Evolutionary conservation across 176 grass and related monocot genomes (phyloP).

Genomic region (Zoysia pacifica): DNA sequence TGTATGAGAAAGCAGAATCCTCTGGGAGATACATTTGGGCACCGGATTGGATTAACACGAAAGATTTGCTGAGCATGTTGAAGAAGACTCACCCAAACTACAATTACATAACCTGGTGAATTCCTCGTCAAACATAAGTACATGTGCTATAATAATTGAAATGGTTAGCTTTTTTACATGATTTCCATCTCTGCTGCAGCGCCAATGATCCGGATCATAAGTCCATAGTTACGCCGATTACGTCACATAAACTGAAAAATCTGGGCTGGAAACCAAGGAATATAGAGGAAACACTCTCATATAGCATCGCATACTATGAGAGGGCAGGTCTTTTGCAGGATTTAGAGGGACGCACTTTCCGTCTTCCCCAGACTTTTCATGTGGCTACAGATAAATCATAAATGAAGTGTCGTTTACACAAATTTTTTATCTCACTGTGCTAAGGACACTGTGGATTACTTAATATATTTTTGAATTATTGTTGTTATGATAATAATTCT

Average conservation of each 20-base stretch:
- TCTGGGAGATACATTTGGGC: conserved; percentile 49
- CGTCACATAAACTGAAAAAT: conserved; percentile 41
- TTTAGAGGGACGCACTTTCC: not conserved
- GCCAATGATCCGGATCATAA: not conserved
- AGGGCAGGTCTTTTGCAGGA: conserved; percentile 43
- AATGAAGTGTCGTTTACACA: not conserved
- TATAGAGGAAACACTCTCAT: conserved; percentile 35
- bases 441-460: not conserved
- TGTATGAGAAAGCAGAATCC: conserved; percentile 43
- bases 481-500: too few species aligned
- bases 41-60: conserved; percentile 9
- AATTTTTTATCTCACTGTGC: not conserved
- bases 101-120: conserved; percentile 26
- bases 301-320: conserved; percentile 31
- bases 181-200: not conserved
- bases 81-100: conserved; percentile 46
- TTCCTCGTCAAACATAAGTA: not conserved
- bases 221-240: not conserved
- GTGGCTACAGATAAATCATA: not conserved
- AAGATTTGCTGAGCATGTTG: conserved; percentile 37
- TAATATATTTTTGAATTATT: too few species aligned
- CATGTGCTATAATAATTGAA: not conserved
- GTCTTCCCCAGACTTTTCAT: conserved; percentile 24
- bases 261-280: conserved; percentile 46
- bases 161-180: not conserved